A percentile compares a stretch with the other conserved stretches of the same genome.
Conservation (phyloP, 768 basidiomycete species). For the Boletales sp. region DNA sequence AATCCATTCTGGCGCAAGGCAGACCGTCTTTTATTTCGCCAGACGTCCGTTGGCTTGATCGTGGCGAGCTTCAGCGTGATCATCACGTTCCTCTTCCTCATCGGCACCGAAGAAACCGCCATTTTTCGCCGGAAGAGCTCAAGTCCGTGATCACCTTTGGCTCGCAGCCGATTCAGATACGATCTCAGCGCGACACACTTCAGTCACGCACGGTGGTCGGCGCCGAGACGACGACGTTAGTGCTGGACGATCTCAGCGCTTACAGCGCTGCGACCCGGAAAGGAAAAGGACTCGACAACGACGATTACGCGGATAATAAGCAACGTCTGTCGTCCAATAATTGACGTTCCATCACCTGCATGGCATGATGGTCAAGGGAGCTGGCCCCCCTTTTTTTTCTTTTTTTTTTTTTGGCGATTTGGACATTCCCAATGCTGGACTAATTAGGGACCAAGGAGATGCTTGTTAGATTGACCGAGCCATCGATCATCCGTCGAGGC, state of each 20-base stretch:
- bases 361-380: too few relatives aligned
- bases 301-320: too few relatives aligned
- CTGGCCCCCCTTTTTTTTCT: too few relatives aligned
- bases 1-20: background rate
- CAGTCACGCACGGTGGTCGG: background rate
- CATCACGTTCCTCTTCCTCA: constrained; percentile 5
- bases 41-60: constrained; percentile 4
- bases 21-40: background rate
- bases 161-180: background rate
- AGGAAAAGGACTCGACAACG: too few relatives aligned
- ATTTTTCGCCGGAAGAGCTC: background rate
- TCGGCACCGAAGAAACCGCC: constrained; percentile 1
- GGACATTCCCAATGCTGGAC: too few relatives aligned
- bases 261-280: background rate
- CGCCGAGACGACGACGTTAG: background rate
- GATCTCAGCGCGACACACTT: background rate
- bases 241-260: background rate
- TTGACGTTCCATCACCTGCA: too few relatives aligned
- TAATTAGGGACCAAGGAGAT: too few relatives aligned
- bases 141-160: background rate
- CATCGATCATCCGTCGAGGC: too few relatives aligned
- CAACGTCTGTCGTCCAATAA: too few relatives aligned
- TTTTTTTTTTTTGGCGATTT: too few relatives aligned
- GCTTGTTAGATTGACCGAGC: too few relatives aligned
- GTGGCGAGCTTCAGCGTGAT: constrained; percentile 3